Evolutionary conservation across 1,284 basidiomycete species (phyloP).

Genomic region (Microstroma glucosiphilum): DNA sequence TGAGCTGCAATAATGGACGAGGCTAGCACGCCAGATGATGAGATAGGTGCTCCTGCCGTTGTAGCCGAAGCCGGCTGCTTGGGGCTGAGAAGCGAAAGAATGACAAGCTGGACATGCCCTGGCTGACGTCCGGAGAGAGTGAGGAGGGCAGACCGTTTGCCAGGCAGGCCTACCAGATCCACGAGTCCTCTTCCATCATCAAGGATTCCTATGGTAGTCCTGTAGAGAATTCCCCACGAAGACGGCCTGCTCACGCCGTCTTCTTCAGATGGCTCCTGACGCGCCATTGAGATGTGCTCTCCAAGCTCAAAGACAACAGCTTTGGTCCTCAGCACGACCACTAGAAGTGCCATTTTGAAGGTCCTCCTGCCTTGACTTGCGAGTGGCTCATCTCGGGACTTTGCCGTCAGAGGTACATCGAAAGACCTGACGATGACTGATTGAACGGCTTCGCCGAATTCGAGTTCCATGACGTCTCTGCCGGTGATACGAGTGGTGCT

Average conservation of each 20-base stretch:
- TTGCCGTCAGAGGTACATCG: not conserved
- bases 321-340: conserved; percentile 22
- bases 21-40: conserved; percentile 11
- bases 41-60: not conserved
- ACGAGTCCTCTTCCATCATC: not conserved
- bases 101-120: conserved; percentile 37
- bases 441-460: conserved; percentile 36
- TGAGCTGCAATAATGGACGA: conserved; percentile 41
- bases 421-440: conserved; percentile 28
- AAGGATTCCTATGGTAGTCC: not conserved
- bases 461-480: conserved; percentile 36
- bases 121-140: conserved; percentile 36
- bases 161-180: not conserved
- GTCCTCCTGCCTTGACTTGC: not conserved
- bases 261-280: not conserved
- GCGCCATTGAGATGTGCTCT: not conserved
- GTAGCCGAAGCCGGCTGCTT: not conserved
- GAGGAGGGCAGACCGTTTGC: conserved; percentile 19
- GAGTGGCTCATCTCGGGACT: no score
- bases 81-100: conserved; percentile 12
- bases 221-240: not conserved
- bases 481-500: conserved; percentile 11
- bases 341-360: conserved; percentile 16
- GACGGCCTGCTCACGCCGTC: not conserved
- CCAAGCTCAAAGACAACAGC: conserved; percentile 2